Evolutionary conservation across 2,329 filamentous ascomycete genomes (phyloP).

Genomic region (Hymenoscyphus scutula): DNA sequence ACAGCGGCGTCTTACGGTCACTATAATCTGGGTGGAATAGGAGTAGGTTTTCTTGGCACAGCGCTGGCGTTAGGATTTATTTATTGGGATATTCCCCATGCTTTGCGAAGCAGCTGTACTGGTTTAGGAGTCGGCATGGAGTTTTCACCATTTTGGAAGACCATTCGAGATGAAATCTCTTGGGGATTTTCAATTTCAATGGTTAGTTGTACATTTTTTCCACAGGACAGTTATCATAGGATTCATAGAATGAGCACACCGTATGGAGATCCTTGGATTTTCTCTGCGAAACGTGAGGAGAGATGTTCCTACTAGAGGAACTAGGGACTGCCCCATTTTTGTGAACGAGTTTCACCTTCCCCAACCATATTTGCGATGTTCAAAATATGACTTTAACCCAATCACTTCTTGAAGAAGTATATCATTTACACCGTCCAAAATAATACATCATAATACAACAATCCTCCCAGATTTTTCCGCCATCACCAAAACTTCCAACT

Average conservation of each 20-base stretch:
- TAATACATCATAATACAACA: slow-evolving; percentile 4
- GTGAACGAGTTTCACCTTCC: too few relatives aligned
- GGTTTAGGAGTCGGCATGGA: neutral
- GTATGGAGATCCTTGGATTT: too few relatives aligned
- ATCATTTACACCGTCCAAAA: neutral
- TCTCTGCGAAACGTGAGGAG: too few relatives aligned
- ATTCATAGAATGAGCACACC: neutral
- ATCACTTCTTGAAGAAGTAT: neutral
- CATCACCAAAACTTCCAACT: slow-evolving; percentile 37
- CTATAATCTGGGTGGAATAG: neutral
- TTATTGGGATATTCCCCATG: slow-evolving; percentile 1
- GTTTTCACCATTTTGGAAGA: neutral
- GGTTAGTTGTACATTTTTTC: neutral
- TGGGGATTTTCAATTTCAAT: neutral
- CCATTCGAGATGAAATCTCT: neutral
- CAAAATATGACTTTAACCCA: neutral
- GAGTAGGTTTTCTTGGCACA: neutral
- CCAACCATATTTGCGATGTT: too few relatives aligned
- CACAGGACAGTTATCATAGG: neutral
- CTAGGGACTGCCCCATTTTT: too few relatives aligned
- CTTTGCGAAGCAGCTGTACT: neutral
- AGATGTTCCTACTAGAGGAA: too few relatives aligned
- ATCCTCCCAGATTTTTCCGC: neutral
- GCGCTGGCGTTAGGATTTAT: neutral
- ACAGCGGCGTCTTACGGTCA: neutral